These are phyloP conservation scores for Russula sp. DNA, from an alignment of 768 basidiomycete species.

Conservation along the genomic window DNA sequence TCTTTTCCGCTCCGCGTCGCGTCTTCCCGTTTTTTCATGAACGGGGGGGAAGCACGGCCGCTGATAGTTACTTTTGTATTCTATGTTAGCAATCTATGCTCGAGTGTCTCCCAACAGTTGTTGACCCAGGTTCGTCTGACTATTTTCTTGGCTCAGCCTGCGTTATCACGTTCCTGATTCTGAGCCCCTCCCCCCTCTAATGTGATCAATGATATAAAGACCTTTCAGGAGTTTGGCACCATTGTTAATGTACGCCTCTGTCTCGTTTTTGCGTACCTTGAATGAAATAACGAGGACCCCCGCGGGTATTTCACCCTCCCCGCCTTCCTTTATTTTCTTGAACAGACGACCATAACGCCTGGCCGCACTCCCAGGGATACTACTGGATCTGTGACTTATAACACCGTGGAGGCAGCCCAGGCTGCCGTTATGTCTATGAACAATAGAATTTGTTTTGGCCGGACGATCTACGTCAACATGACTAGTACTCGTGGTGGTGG, in stretches of 20 bases:
- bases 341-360: conserved; percentile 92
- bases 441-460: too few relatives aligned
- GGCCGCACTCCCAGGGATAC: too few relatives aligned
- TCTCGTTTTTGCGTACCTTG: conserved; percentile 27
- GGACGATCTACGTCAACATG: conserved; percentile 72
- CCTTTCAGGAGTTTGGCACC: conserved; percentile 77
- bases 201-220: conserved; percentile 45
- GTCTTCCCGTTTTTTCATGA: conserved; percentile 38
- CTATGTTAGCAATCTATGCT: conserved; percentile 81
- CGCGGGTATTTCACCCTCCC: neutral
- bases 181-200: too few relatives aligned
- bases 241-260: conserved; percentile 86
- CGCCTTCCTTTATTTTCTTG: conserved; percentile 14
- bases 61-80: conserved; percentile 53
- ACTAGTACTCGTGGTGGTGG: too few relatives aligned
- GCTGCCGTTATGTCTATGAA: too few relatives aligned
- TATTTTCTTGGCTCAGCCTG: conserved; percentile 40
- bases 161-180: conserved; percentile 30
- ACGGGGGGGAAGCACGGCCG: conserved; percentile 36
- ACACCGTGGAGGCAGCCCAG: conserved; percentile 58
- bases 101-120: conserved; percentile 92
- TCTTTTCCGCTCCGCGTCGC: conserved; percentile 44
- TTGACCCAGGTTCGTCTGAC: conserved; percentile 80
- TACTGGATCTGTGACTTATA: conserved; percentile 92
- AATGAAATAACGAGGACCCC: neutral